Evolutionary conservation across 805 yeast species (phyloP).

Genomic region (Metschnikowia peoriensis): DNA sequence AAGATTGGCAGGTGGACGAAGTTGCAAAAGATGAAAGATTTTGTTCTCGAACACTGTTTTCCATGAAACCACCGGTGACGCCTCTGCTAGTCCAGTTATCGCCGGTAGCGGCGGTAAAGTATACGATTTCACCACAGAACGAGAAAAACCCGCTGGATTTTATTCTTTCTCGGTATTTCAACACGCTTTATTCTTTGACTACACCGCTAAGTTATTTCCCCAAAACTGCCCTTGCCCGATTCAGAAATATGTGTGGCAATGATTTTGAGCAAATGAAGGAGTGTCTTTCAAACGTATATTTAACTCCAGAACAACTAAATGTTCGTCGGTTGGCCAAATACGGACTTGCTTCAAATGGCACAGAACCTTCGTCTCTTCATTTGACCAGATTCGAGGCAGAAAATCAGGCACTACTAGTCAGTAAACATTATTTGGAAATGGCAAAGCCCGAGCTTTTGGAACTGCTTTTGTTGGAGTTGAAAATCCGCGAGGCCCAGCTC

Average conservation of each 20-base stretch:
- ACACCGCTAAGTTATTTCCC: constrained; percentile 43
- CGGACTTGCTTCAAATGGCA: constrained; percentile 18
- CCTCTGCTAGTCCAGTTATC: background rate
- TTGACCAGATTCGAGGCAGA: constrained; percentile 24
- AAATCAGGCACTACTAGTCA: constrained; percentile 22
- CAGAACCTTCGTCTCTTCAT: background rate
- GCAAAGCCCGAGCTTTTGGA: constrained; percentile 20
- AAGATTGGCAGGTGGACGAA: background rate
- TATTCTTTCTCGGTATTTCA: constrained; percentile 33
- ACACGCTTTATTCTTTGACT: constrained; percentile 36
- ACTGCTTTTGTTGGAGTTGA: constrained; percentile 39
- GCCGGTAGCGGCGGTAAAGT: background rate
- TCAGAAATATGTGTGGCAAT: constrained; percentile 40
- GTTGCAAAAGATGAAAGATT: background rate
- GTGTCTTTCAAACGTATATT: constrained; percentile 28
- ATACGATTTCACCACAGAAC: constrained; percentile 16
- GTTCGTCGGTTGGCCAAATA: constrained; percentile 36
- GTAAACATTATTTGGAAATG: constrained; percentile 5
- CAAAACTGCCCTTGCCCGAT: constrained; percentile 50
- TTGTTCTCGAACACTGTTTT: constrained; percentile 6
- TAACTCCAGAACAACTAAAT: constrained; percentile 42
- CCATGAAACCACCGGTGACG: constrained; percentile 20
- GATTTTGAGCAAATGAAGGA: constrained; percentile 19
- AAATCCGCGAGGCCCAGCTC: constrained; percentile 55
- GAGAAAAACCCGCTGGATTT: constrained; percentile 30